These are phyloP conservation scores for Echeveria elegans DNA, from an alignment of 164 flowering plant genomes.

Conservation along the genomic window DNA sequence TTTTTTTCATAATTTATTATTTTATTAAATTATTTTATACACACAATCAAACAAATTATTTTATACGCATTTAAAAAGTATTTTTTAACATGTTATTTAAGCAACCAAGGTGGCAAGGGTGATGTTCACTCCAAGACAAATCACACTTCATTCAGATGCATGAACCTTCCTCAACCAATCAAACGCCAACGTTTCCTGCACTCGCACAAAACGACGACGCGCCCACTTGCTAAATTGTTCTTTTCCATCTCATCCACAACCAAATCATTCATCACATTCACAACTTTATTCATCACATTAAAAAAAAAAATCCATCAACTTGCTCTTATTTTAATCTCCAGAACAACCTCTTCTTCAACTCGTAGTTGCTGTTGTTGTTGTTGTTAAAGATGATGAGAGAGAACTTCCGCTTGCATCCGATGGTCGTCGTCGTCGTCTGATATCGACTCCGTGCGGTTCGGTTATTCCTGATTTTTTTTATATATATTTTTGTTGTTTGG, in stretches of 20 bases:
- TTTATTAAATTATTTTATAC: neutral
- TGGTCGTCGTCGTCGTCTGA: neutral
- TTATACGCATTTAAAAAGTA: no score
- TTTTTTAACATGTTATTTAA: neutral
- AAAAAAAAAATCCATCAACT: neutral
- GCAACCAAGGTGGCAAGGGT: neutral
- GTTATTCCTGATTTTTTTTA: no score
- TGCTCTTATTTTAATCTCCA: slow-evolving; percentile 1
- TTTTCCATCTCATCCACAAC: neutral
- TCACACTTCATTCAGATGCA: neutral
- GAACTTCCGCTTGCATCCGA: neutral
- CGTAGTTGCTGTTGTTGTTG: neutral
- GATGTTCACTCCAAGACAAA: neutral
- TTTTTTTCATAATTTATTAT: no score
- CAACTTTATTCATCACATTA: neutral
- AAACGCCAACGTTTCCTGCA: neutral
- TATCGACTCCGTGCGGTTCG: neutral
- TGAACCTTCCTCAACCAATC: slow-evolving; percentile 1
- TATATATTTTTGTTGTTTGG: no score
- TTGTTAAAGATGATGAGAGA: neutral
- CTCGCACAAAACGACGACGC: neutral
- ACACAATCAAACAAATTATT: neutral
- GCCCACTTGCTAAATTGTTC: neutral
- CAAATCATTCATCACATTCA: neutral
- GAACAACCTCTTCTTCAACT: no score